Evolutionary conservation across 306 rosid species (phyloP).

Genomic region (Senna tora): DNA sequence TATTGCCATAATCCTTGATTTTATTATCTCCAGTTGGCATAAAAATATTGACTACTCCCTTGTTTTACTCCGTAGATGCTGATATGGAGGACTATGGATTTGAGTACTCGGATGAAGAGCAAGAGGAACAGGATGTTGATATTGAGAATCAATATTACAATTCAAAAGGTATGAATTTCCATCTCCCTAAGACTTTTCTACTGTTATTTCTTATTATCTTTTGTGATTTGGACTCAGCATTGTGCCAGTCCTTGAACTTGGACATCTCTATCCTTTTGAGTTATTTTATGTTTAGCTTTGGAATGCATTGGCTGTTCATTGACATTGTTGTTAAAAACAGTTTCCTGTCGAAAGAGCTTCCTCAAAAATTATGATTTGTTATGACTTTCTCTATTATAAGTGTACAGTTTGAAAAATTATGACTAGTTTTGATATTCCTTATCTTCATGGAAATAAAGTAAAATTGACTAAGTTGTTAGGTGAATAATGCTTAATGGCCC

Average conservation of each 20-base stretch:
- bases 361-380: slow-evolving; percentile 2
- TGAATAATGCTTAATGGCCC: not conserved
- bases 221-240: not conserved
- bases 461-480: not conserved
- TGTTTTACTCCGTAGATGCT: slow-evolving; percentile 65
- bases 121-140: slow-evolving; percentile 97
- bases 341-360: slow-evolving; percentile 10
- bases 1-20: not conserved
- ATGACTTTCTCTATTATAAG: not conserved
- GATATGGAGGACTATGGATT: slow-evolving; percentile 99
- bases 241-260: slow-evolving; percentile 15
- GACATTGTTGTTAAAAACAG: not conserved
- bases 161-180: slow-evolving; percentile 64
- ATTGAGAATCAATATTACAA: slow-evolving; percentile 98
- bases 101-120: slow-evolving; percentile 99
- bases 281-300: not conserved
- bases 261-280: not conserved
- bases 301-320: not conserved
- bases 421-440: not conserved
- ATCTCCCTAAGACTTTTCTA: not conserved
- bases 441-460: not conserved
- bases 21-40: not conserved
- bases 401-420: not conserved
- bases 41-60: slow-evolving; percentile 3
- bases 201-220: slow-evolving; percentile 13